phyloP scores from a whole-genome alignment of 2,329 filamentous ascomycete species.

The Leptographium galeiforme region DNA sequence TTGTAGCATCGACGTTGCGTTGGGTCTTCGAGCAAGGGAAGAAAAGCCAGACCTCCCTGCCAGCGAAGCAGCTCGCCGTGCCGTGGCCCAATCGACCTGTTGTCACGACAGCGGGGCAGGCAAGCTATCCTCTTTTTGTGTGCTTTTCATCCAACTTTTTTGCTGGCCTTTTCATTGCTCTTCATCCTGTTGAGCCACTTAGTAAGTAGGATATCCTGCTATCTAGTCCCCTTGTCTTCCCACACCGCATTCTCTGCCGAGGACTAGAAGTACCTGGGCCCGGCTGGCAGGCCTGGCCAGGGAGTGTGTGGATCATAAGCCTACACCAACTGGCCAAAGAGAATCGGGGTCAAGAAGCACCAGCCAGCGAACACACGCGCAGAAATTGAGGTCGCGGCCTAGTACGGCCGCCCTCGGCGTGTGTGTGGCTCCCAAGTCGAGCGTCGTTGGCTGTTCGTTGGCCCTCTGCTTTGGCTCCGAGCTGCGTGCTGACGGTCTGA shows the following conservation, averaged over 20 bases:
- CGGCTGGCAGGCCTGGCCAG: slow-evolving; percentile 2
- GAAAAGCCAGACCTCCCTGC: background rate
- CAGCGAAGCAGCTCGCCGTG: background rate
- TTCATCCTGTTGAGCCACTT: background rate
- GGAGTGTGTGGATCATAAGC: background rate
- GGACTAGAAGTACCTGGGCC: background rate
- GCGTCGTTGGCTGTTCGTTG: background rate
- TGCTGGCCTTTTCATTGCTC: background rate
- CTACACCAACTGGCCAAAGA: background rate
- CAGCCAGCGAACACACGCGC: background rate
- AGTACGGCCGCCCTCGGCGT: background rate
- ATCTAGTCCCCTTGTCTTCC: background rate
- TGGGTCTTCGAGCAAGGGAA: background rate
- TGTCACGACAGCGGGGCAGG: background rate
- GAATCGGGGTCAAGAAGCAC: background rate
- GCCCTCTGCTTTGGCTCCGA: background rate
- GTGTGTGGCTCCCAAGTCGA: background rate
- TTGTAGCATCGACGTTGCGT: background rate
- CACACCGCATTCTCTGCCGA: background rate
- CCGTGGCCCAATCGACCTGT: background rate
- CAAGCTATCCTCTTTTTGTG: background rate
- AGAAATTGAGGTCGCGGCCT: background rate
- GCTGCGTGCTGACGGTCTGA: background rate
- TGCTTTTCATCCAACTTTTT: background rate
- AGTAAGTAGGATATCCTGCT: background rate